phyloP scores from a whole-genome alignment of 2,329 filamentous ascomycete species.

The Colletotrichum liaoningense region DNA sequence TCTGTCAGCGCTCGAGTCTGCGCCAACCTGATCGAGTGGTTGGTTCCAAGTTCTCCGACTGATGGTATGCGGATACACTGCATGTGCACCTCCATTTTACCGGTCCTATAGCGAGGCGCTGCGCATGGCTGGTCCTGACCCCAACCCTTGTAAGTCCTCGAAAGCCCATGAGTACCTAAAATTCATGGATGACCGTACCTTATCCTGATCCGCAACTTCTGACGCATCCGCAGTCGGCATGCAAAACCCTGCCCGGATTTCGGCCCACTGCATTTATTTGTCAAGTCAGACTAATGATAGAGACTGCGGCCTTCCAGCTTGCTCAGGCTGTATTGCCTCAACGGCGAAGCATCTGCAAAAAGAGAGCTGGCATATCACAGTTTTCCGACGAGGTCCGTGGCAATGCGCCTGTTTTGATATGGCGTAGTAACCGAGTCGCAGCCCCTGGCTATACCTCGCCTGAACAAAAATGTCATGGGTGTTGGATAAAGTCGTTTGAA shows the following conservation, averaged over 20 bases:
- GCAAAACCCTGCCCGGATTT: background rate
- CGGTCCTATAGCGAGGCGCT: slow-evolving; percentile 44
- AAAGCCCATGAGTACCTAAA: slow-evolving; percentile 31
- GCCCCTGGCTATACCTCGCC: background rate
- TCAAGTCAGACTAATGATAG: background rate
- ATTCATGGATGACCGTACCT: slow-evolving; percentile 30
- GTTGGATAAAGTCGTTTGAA: background rate
- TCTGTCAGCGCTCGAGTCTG: background rate
- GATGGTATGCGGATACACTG: slow-evolving; percentile 15
- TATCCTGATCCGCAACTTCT: background rate
- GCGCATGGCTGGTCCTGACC: slow-evolving; percentile 47
- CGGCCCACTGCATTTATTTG: background rate
- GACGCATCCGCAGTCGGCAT: background rate
- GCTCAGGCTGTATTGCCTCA: background rate
- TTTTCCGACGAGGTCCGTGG: background rate
- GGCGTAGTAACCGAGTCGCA: background rate
- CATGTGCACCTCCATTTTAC: slow-evolving; percentile 42
- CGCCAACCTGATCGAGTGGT: background rate
- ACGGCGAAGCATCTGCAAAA: background rate
- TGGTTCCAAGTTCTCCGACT: background rate
- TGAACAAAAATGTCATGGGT: background rate
- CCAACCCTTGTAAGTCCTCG: slow-evolving; percentile 28
- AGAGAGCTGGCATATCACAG: background rate
- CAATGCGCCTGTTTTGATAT: too few relatives aligned
- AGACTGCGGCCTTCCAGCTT: background rate